phyloP scores from a whole-genome alignment of 208 protist species.

The Trypanosoma theileri region DNA sequence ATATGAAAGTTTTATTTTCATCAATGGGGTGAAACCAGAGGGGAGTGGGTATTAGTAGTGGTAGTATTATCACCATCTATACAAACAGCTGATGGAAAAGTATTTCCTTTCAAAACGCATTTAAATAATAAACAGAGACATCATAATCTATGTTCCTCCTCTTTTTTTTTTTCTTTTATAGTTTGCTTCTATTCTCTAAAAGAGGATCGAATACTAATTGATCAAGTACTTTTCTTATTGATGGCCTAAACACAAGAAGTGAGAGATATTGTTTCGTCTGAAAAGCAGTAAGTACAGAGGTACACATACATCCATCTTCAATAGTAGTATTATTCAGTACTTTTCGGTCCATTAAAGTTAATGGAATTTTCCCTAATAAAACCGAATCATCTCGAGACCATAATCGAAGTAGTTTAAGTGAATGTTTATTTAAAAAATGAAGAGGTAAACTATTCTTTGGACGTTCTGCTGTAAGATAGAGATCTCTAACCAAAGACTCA shows the following conservation, averaged over 20 bases:
- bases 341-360: constrained; percentile 69
- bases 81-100: no score
- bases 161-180: not conserved
- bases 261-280: constrained; percentile 81
- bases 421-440: constrained; percentile 47
- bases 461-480: constrained; percentile 61
- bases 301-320: constrained; percentile 47
- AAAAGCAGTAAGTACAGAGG: constrained; percentile 66
- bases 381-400: constrained; percentile 50
- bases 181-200: constrained; percentile 21
- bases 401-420: constrained; percentile 45
- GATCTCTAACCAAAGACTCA: constrained; percentile 46
- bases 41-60: no score
- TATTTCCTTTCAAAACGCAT: no score
- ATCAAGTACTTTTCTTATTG: constrained; percentile 28
- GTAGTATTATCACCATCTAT: no score
- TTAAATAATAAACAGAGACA: not conserved
- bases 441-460: constrained; percentile 58
- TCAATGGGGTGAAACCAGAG: no score
- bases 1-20: no score
- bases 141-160: not conserved
- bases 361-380: constrained; percentile 39
- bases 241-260: constrained; percentile 42
- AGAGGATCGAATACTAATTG: constrained; percentile 20
- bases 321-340: constrained; percentile 74